phyloP scores from a whole-genome alignment of 2,329 filamentous ascomycete species.

The Penicillium aurantiogriseum region DNA sequence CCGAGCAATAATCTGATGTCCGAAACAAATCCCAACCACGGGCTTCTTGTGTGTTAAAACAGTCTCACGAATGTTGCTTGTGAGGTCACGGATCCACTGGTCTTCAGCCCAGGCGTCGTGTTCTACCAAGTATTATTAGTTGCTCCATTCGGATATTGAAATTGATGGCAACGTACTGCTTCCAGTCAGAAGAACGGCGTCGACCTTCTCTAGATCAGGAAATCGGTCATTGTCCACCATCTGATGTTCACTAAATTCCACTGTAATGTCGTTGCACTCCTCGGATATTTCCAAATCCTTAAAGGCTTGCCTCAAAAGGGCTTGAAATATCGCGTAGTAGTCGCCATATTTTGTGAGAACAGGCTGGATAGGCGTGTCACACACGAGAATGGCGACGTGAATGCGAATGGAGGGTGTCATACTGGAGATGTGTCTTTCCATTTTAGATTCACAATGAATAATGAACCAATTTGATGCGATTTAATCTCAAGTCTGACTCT shows the following conservation, averaged over 20 bases:
- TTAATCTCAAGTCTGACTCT: background rate
- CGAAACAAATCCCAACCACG: constrained; percentile 51
- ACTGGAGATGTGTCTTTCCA: background rate
- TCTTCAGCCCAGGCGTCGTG: constrained; percentile 46
- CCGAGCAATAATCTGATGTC: constrained; percentile 50
- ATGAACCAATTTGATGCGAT: background rate
- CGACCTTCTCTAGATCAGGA: constrained; percentile 23
- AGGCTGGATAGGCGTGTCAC: constrained; percentile 31
- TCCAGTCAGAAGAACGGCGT: constrained; percentile 31
- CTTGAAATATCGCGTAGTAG: constrained; percentile 23
- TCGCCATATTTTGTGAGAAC: constrained; percentile 28
- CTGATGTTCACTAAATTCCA: constrained; percentile 25
- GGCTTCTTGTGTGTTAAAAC: constrained; percentile 24
- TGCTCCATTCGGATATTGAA: background rate
- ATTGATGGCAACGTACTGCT: constrained; percentile 26
- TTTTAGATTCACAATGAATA: background rate
- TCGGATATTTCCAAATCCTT: constrained; percentile 7
- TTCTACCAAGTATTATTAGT: constrained; percentile 17
- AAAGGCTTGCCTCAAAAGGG: constrained; percentile 23
- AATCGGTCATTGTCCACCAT: constrained; percentile 26
- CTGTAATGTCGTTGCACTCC: background rate
- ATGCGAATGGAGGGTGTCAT: constrained; percentile 6
- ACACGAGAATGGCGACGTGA: constrained; percentile 30
- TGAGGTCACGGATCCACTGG: constrained; percentile 47
- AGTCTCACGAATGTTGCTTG: constrained; percentile 39